Conservation (phyloP, 345 rosid species). For the Geranium rotundifolium region DNA sequence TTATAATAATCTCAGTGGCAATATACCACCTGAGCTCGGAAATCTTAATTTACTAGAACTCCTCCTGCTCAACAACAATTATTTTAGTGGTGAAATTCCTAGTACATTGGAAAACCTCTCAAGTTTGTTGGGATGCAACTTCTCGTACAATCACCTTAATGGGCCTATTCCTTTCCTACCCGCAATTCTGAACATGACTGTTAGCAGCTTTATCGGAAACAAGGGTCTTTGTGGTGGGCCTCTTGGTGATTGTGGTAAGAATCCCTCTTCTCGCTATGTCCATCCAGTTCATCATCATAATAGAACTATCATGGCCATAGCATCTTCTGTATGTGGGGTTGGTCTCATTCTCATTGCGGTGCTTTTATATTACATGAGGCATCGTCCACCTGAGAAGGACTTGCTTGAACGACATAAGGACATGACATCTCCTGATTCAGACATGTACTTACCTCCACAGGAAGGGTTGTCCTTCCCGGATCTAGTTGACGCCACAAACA, state of each 20-base stretch:
- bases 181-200: slow-evolving; percentile 52
- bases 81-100: slow-evolving; percentile 70
- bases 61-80: slow-evolving; percentile 67
- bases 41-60: slow-evolving; percentile 50
- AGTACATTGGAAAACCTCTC: slow-evolving; percentile 45
- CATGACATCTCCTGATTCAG: slow-evolving; percentile 30
- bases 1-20: slow-evolving; percentile 56
- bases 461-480: slow-evolving; percentile 83
- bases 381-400: slow-evolving; percentile 23
- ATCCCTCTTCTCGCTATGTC: slow-evolving; percentile 25
- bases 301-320: slow-evolving; percentile 19
- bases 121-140: slow-evolving; percentile 79
- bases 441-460: slow-evolving; percentile 70
- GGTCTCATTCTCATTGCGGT: slow-evolving; percentile 60
- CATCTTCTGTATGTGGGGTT: slow-evolving; percentile 57
- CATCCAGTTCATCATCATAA: slow-evolving; percentile 9
- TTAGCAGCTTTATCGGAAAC: slow-evolving; percentile 55
- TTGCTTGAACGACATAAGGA: slow-evolving; percentile 41
- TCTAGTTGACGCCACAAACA: slow-evolving; percentile 61
- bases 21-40: slow-evolving; percentile 69
- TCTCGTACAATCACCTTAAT: slow-evolving; percentile 68
- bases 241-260: slow-evolving; percentile 33
- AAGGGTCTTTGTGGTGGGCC: slow-evolving; percentile 73
- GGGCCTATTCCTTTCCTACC: slow-evolving; percentile 59
- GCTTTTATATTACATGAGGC: slow-evolving; percentile 49